Evolutionary conservation across 768 basidiomycete species (phyloP).

Genomic region (Tulasnella sp.): DNA sequence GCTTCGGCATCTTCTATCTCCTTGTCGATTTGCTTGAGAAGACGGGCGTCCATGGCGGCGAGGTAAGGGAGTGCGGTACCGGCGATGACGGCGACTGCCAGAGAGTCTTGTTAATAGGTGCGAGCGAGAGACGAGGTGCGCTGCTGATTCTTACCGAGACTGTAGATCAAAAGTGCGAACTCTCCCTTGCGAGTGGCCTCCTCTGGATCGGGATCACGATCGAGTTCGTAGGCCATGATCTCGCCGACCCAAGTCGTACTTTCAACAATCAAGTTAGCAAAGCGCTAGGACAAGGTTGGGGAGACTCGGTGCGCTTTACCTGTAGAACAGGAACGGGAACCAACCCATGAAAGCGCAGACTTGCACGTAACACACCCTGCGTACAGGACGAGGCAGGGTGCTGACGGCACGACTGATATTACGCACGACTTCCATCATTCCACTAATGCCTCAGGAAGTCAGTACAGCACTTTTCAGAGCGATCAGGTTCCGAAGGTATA

Average conservation of each 20-base stretch:
- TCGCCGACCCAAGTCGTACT: conserved; percentile 93
- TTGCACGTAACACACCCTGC: conserved; percentile 86
- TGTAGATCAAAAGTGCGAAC: conserved; percentile 82
- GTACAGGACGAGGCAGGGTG: conserved; percentile 71
- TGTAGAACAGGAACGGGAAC: conserved; percentile 94
- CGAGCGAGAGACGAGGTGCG: conserved; percentile 7
- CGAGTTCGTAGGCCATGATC: conserved; percentile 74
- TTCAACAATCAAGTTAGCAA: conserved; percentile 14
- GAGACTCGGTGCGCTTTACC: conserved; percentile 43
- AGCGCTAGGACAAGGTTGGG: neutral
- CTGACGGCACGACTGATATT: conserved; percentile 66
- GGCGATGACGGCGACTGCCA: conserved; percentile 69
- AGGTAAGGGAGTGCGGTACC: conserved; percentile 74
- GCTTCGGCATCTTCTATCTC: conserved; percentile 40
- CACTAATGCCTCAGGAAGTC: conserved; percentile 28
- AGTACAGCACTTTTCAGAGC: neutral
- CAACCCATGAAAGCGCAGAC: conserved; percentile 96
- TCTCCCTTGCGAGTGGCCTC: conserved; percentile 77
- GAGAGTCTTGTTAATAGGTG: conserved; percentile 15
- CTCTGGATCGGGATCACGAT: conserved; percentile 66
- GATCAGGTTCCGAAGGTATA: neutral
- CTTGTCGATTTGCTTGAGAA: conserved; percentile 48
- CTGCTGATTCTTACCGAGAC: conserved; percentile 44
- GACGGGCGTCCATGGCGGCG: conserved; percentile 65
- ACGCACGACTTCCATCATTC: conserved; percentile 56